Conservation (phyloP, 1,284 basidiomycete genomes). For the Peniophora sp. region DNA sequence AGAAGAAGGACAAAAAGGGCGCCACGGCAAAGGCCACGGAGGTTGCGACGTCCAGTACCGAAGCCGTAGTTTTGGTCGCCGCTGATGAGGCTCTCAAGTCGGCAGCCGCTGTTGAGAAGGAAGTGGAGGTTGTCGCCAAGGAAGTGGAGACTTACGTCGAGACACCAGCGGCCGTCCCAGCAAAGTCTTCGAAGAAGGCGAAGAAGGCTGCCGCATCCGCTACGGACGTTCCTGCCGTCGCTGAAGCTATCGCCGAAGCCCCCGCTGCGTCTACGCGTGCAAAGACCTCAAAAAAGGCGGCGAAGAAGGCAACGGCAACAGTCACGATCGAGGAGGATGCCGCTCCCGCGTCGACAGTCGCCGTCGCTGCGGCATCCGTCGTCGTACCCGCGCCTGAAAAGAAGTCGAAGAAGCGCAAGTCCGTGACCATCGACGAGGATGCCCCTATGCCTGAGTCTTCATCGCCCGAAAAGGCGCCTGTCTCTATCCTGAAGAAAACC, state of each 20-base stretch:
- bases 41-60: too few relatives aligned
- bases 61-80: too few relatives aligned
- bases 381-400: slow-evolving; percentile 1
- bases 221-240: neutral
- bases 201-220: neutral
- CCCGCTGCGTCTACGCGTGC: neutral
- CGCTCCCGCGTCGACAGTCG: neutral
- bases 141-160: neutral
- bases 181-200: slow-evolving; percentile 2
- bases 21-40: too few relatives aligned
- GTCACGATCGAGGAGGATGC: slow-evolving; percentile 8
- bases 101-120: neutral
- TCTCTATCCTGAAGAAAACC: slow-evolving; percentile 1
- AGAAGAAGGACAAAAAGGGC: slow-evolving; percentile 2
- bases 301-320: neutral
- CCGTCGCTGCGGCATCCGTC: neutral
- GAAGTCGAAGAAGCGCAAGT: slow-evolving; percentile 5
- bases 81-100: neutral
- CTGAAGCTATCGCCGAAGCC: neutral
- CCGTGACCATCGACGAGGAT: slow-evolving; percentile 6
- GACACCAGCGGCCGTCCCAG: neutral
- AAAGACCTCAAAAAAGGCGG: neutral
- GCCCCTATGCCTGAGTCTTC: slow-evolving; percentile 1
- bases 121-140: neutral
- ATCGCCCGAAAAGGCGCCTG: slow-evolving; percentile 1